These are phyloP conservation scores for Geranium rotundifolium DNA, from an alignment of 345 rosid genomes.

Conservation along the genomic window DNA sequence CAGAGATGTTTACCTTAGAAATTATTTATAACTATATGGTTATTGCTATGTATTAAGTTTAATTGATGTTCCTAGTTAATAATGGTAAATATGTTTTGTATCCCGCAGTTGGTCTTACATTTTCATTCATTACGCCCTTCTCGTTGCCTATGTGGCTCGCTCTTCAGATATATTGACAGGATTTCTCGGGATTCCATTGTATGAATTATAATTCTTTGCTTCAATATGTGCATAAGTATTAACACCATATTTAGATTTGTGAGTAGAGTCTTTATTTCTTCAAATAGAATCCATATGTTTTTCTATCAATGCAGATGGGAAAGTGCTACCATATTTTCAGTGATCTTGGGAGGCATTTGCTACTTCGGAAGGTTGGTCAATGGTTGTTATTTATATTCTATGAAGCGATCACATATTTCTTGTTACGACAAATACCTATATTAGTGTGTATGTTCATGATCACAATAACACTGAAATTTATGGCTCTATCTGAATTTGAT, in stretches of 20 bases:
- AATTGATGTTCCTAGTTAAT: too few relatives aligned
- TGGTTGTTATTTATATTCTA: too few relatives aligned
- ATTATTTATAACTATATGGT: too few relatives aligned
- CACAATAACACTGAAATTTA: too few relatives aligned
- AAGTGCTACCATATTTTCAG: slow-evolving; percentile 62
- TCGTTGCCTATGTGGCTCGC: slow-evolving; percentile 87
- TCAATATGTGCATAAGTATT: too few relatives aligned
- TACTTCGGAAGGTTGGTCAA: slow-evolving; percentile 72
- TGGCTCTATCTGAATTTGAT: too few relatives aligned
- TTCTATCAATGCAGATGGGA: slow-evolving; percentile 74
- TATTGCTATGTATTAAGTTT: too few relatives aligned
- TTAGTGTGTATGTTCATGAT: too few relatives aligned
- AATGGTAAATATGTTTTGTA: slow-evolving; percentile 5
- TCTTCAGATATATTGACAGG: slow-evolving; percentile 77
- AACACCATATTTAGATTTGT: slow-evolving; percentile 4
- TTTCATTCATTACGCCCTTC: slow-evolving; percentile 83
- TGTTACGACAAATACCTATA: too few relatives aligned
- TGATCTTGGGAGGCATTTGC: slow-evolving; percentile 70
- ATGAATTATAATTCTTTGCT: slow-evolving; percentile 16
- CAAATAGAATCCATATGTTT: slow-evolving; percentile 18
- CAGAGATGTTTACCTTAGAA: too few relatives aligned
- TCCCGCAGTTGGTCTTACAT: slow-evolving; percentile 87
- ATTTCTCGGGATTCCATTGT: slow-evolving; percentile 73
- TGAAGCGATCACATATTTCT: too few relatives aligned
- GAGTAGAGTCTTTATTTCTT: too few relatives aligned